Evolutionary conservation across 2,329 filamentous ascomycete species (phyloP).

Genomic region (Pochonia chlamydosporia): DNA sequence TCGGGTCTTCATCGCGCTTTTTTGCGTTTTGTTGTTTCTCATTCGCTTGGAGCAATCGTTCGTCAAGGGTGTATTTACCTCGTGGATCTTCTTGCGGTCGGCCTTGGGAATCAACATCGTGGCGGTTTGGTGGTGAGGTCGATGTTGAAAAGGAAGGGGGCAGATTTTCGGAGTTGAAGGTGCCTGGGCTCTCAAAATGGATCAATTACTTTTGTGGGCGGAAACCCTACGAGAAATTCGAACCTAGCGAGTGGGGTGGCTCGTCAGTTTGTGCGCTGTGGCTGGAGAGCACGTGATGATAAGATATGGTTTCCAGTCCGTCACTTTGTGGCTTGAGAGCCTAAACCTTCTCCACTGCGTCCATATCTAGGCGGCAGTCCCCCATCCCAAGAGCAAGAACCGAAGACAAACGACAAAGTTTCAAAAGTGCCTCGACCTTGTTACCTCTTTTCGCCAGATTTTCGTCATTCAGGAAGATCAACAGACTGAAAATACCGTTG

Average conservation of each 20-base stretch:
- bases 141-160: slow-evolving; percentile 44
- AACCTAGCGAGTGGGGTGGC: slow-evolving; percentile 29
- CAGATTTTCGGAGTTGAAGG: slow-evolving; percentile 29
- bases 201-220: slow-evolving; percentile 41
- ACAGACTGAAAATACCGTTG: not conserved
- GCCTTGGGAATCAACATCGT: slow-evolving; percentile 99
- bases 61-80: slow-evolving; percentile 44
- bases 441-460: not conserved
- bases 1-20: no score
- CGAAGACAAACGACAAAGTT: not conserved
- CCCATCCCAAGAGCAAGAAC: no score
- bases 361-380: no score
- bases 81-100: slow-evolving; percentile 99
- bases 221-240: slow-evolving; percentile 34
- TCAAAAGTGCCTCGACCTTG: not conserved
- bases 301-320: slow-evolving; percentile 10
- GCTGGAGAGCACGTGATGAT: slow-evolving; percentile 26
- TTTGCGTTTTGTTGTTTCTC: slow-evolving; percentile 7
- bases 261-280: slow-evolving; percentile 18
- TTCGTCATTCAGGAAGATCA: not conserved
- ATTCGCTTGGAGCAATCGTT: not conserved
- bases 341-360: no score
- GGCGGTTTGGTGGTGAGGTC: slow-evolving; percentile 43
- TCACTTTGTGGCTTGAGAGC: not conserved
- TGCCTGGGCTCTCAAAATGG: slow-evolving; percentile 37